These are phyloP conservation scores for Mrakia hoshinonis DNA, from an alignment of 768 basidiomycete species.

Conservation along the genomic window DNA sequence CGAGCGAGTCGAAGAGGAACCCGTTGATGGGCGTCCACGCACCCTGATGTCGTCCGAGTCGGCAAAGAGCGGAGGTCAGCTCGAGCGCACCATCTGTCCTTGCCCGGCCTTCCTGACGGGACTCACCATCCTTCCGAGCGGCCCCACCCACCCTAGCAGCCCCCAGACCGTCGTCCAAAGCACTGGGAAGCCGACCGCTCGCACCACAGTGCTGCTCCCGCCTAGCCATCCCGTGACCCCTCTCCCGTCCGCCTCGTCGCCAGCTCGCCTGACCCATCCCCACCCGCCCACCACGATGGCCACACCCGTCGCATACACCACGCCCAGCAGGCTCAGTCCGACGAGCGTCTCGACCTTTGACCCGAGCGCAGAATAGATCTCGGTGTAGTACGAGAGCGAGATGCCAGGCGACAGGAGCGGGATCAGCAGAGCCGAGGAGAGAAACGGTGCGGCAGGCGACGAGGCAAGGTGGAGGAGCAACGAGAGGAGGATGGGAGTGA, in stretches of 20 bases:
- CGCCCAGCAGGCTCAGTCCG: neutral
- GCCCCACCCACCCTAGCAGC: neutral
- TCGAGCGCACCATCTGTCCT: neutral
- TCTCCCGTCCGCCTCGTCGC: too few species aligned
- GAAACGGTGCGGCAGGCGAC: neutral
- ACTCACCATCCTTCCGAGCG: conserved; percentile 9
- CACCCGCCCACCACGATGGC: neutral
- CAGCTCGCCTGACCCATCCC: neutral
- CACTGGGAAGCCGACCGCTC: neutral
- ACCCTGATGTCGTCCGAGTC: neutral
- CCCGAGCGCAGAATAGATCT: neutral
- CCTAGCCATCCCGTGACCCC: too few species aligned
- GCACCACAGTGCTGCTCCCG: neutral
- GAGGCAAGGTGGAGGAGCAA: neutral
- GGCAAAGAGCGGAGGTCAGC: neutral
- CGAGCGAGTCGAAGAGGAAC: conserved; percentile 9
- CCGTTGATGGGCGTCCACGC: conserved; percentile 12
- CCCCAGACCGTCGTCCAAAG: neutral
- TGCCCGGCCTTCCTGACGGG: neutral
- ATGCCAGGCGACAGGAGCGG: neutral
- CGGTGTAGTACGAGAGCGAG: neutral
- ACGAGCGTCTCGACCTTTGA: neutral
- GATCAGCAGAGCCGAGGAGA: neutral
- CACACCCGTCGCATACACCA: neutral
- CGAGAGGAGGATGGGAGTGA: neutral